Evolutionary conservation across 176 grass and related monocot species (phyloP).

Genomic region (Cenchrus purpureus): DNA sequence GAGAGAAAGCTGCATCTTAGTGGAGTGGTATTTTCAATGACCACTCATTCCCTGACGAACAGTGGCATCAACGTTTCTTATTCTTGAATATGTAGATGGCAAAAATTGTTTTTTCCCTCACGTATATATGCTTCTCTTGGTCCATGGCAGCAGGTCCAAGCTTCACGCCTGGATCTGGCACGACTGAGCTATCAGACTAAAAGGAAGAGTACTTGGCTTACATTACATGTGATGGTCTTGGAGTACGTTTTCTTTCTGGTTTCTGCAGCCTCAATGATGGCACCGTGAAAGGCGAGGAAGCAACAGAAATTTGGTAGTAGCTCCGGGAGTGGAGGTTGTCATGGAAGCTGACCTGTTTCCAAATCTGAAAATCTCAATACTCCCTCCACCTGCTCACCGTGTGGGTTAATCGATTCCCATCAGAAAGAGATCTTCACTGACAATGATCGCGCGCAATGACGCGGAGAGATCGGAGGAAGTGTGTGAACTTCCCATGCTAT

Average conservation of each 20-base stretch:
- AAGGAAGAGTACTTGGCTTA: slow-evolving; percentile 41
- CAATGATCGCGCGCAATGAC: background rate
- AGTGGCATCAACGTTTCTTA: slow-evolving; percentile 4
- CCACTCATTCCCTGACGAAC: background rate
- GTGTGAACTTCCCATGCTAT: slow-evolving; percentile 12
- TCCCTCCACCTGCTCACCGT: slow-evolving; percentile 14
- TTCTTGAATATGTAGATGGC: background rate
- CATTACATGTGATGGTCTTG: slow-evolving; percentile 1
- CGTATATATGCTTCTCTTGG: background rate
- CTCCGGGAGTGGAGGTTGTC: slow-evolving; percentile 29
- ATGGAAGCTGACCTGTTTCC: slow-evolving; percentile 51
- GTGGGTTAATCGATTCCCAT: slow-evolving; percentile 35
- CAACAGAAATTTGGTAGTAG: slow-evolving; percentile 44
- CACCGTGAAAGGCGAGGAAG: slow-evolving; percentile 29
- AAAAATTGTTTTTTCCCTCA: background rate
- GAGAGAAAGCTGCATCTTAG: background rate
- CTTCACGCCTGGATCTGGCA: slow-evolving; percentile 31
- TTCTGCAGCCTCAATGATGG: slow-evolving; percentile 19
- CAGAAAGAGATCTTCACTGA: slow-evolving; percentile 5
- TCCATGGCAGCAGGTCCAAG: background rate
- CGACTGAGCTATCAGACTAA: slow-evolving; percentile 40
- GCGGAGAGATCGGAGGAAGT: no score
- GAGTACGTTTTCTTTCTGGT: slow-evolving; percentile 25
- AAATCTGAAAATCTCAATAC: background rate
- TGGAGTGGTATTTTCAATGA: slow-evolving; percentile 24